These are phyloP conservation scores for Anisodus tanguticus DNA, from an alignment of 257 asterid genomes.

Conservation along the genomic window DNA sequence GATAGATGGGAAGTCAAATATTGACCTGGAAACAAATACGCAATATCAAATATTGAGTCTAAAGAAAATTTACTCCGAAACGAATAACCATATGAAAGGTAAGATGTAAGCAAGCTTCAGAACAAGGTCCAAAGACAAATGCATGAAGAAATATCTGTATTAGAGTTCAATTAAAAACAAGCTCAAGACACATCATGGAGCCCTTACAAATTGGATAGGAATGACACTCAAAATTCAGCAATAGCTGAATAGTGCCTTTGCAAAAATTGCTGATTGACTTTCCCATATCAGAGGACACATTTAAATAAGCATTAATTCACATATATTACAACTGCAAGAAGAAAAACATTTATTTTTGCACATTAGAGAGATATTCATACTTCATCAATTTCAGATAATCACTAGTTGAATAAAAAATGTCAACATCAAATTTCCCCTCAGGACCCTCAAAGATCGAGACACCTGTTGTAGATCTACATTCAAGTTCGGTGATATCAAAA, in stretches of 20 bases:
- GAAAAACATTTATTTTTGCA: not conserved
- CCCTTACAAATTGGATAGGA: slow-evolving; percentile 15
- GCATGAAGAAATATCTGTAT: slow-evolving; percentile 6
- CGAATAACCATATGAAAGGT: not conserved
- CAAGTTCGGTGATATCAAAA: slow-evolving; percentile 3
- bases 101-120: not conserved
- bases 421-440: slow-evolving; percentile 86
- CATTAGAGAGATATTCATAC: slow-evolving; percentile 50
- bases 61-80: slow-evolving; percentile 23
- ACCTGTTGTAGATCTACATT: slow-evolving; percentile 68
- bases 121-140: slow-evolving; percentile 4
- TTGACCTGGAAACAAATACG: slow-evolving; percentile 62
- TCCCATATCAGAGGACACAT: not conserved
- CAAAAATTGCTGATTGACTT: slow-evolving; percentile 21
- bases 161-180: not conserved
- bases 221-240: slow-evolving; percentile 8
- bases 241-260: slow-evolving; percentile 22
- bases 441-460: slow-evolving; percentile 79
- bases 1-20: slow-evolving; percentile 87
- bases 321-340: slow-evolving; percentile 14
- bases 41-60: slow-evolving; percentile 32
- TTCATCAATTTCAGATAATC: slow-evolving; percentile 95
- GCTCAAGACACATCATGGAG: no score
- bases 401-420: slow-evolving; percentile 86
- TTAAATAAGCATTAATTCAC: slow-evolving; percentile 26